A percentile compares a stretch with the other conserved stretches of the same genome.
Conservation (phyloP, 2,329 filamentous ascomycete genomes). For the Aaosphaeria pasadenensis region DNA sequence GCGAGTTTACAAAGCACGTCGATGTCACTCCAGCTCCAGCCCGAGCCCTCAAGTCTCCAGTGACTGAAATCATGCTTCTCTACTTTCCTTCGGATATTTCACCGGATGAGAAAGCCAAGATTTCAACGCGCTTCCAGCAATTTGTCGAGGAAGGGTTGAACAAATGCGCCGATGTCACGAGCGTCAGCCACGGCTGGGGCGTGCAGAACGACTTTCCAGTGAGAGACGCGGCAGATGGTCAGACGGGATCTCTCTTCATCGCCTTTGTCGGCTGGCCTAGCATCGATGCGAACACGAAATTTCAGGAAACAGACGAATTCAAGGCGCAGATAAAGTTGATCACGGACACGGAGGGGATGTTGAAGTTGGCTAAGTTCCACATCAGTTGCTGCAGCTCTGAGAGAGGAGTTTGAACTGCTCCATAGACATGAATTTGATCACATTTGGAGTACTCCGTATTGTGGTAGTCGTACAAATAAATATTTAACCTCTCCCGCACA, state of each 20-base stretch:
- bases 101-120: neutral
- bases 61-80: neutral
- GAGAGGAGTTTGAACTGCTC: neutral
- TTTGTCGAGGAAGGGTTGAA: neutral
- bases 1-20: conserved; percentile 8
- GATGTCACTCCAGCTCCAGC: neutral
- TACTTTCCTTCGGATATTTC: neutral
- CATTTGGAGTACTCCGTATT: too few species aligned
- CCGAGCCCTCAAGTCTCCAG: neutral
- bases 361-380: neutral
- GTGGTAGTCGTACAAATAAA: too few species aligned
- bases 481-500: too few species aligned
- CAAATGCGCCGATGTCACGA: neutral
- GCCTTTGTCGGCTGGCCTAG: neutral
- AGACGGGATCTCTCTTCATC: conserved; percentile 2
- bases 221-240: neutral
- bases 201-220: conserved; percentile 8
- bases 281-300: neutral
- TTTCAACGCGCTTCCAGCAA: neutral
- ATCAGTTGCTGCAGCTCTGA: neutral
- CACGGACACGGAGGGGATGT: neutral
- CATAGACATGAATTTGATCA: too few species aligned
- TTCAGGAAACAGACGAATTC: neutral
- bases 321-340: neutral
- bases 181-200: conserved; percentile 7